Base-by-base conservation (phyloP, 192 early-diverging fungal species). In the Coemansia sp. region DNA sequence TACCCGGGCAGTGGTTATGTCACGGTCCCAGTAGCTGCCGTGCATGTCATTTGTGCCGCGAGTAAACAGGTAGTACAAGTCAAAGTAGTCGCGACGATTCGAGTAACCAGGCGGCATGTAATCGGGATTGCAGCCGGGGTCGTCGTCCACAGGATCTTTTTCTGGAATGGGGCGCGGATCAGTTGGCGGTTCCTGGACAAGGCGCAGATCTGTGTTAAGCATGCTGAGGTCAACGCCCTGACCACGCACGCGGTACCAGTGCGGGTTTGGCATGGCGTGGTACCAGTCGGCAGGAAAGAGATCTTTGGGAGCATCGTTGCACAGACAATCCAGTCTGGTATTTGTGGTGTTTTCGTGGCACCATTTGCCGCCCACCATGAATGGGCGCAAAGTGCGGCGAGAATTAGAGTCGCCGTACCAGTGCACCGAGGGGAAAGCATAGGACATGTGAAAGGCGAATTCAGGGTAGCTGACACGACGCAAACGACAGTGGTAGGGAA, bases 391-490 rank as follows among this genome's bases (percentile, higher is more conserved):
- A 5, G 69, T 62, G 27, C 69, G 53, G 6, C 69, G 57, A 11
- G 69, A 72, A 46, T 72, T 72, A 2, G 69, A 72, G 51, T 72
- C 69, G 11, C 69, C 69, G 42, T 58, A 72, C 69, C 69, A 72
- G 38, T 72, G 69, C 23, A 72, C 46, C 1, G 63, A 56, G 13
- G 62, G 55, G 22, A 52, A 43, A 15, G 0, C 23, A 8, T 17
- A 26, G 10, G 61, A 57, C 62, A 64, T 65, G 35, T 62, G 58
- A 53, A 57, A 57, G 3, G 50, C 51, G 49, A 72, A 72, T 46
- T 72, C 58, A 0, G 58, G 41, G 25, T 72, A 45, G 49, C 53
- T 60, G 30, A 72, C 57, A 3, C 53, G 57, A 2, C 63, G 69
- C 57, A 65, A 14, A 0, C 69, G 52, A 39, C 69, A 72, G 21